Evolutionary conservation across 441 rosid genomes (phyloP), one percentile per base, ranked within the genome.

Genomic region (Pelargonium australe): DNA sequence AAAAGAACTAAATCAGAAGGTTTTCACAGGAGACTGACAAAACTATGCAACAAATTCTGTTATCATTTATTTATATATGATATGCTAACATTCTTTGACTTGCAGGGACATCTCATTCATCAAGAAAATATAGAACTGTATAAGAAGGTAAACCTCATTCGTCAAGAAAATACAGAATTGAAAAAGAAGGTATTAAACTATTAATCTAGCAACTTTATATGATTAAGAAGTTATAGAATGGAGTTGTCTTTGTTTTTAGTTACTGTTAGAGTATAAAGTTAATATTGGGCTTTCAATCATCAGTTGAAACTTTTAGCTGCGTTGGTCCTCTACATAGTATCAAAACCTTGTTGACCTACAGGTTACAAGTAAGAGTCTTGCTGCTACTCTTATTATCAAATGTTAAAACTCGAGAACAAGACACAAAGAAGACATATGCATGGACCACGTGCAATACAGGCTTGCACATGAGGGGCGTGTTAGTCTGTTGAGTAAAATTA

Each of bases 1-100:
- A 41, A 85, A 83, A 76, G 96, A 89, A 79, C 80, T 91, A 49
- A 86, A 71, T 75, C 74, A 14, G 65, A 91, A 94, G 97, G 99
- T 94, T 76, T 43, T 70, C 64, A 68, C 45, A 12, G 25, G 72
- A 65, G 1, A 69, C 67, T 68, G 25, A 25, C 55, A 6, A 57
- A 16, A 44, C 43, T 41, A 40, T 41, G 66, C 70, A 23, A 25
- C 66, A 45, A 51, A 68, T 34, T 72, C 37, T 19, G 25, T 28
- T 34, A 14, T 5, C 25, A 2, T 8, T 25, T 7, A 16, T 14
- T 57, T 16, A 17, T 57, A 57, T 7, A 8, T 57, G 62, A 19
- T 57, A 7, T 19, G 69, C 66, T 70, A 37, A 71, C 20, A 43
- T 67, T n/a, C 7, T 49, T 70, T 67, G 13, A 68, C 67, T 66